Percentiles rank a stretch among this genome's conserved stretches.
phyloP scores from a whole-genome alignment of 2,329 filamentous ascomycete species.

The Pezicula carpinea region DNA sequence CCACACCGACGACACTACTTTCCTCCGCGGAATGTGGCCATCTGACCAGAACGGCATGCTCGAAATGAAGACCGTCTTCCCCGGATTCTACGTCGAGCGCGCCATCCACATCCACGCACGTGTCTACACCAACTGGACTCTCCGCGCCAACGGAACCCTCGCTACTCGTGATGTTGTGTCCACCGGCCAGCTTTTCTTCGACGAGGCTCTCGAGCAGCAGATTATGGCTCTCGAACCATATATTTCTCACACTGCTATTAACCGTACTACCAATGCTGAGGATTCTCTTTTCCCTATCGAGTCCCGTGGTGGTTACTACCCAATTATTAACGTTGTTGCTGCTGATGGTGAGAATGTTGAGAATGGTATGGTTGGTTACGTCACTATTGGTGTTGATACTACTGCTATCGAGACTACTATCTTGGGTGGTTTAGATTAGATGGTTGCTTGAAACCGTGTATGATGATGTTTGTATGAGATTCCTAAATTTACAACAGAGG shows the following conservation, averaged over 20 bases:
- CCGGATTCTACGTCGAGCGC: neutral
- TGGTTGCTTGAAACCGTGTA: neutral
- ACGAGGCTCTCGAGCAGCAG: constrained; percentile 2
- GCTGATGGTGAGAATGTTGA: constrained; percentile 28
- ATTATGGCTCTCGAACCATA: constrained; percentile 7
- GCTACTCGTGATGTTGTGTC: constrained; percentile 1
- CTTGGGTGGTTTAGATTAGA: neutral
- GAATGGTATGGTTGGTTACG: constrained; percentile 32
- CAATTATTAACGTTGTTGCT: constrained; percentile 27
- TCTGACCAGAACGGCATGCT: neutral
- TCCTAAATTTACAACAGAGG: too few species aligned
- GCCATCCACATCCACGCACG: neutral
- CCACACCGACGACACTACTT: neutral
- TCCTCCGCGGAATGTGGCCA: neutral
- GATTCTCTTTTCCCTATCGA: constrained; percentile 18
- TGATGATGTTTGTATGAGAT: too few species aligned
- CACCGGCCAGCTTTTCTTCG: constrained; percentile 5
- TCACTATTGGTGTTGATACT: constrained; percentile 30
- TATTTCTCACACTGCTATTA: constrained; percentile 6
- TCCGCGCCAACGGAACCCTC: constrained; percentile 4
- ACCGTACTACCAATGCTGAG: constrained; percentile 5
- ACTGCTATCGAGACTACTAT: constrained; percentile 11
- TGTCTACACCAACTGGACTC: constrained; percentile 2
- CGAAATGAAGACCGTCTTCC: constrained; percentile 1
- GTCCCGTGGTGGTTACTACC: constrained; percentile 25